phyloP scores from a whole-genome alignment of 768 basidiomycete species.

The Suillus alpinus region DNA sequence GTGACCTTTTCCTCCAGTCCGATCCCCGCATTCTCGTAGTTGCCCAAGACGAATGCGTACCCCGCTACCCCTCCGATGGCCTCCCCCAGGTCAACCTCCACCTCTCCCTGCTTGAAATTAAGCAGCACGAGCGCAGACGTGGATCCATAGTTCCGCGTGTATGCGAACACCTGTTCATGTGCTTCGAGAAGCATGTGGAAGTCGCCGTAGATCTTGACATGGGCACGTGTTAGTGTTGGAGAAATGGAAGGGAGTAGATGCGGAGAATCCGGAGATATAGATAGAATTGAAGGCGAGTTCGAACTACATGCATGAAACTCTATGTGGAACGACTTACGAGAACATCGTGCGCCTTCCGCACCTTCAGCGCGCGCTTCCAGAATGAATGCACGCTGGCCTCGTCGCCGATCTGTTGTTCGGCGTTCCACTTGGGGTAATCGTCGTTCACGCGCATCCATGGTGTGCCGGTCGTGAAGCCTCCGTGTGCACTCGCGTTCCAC shows the following conservation, averaged over 20 bases:
- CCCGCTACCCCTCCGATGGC: conserved; percentile 5
- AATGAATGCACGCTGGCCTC: conserved; percentile 55
- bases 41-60: conserved; percentile 21
- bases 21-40: conserved; percentile 15
- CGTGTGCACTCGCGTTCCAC: conserved; percentile 57
- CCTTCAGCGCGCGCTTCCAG: conserved; percentile 52
- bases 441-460: conserved; percentile 80
- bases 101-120: conserved; percentile 40
- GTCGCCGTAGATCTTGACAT: conserved; percentile 54
- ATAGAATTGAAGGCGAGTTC: background rate
- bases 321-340: background rate
- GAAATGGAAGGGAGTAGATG: background rate
- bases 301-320: background rate
- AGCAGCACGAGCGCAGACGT: conserved; percentile 40
- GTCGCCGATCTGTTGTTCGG: conserved; percentile 43
- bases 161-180: conserved; percentile 55
- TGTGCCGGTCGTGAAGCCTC: conserved; percentile 60
- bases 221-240: background rate
- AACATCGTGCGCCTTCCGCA: conserved; percentile 42
- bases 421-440: conserved; percentile 63
- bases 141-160: conserved; percentile 39
- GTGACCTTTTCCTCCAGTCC: conserved; percentile 7
- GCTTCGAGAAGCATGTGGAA: conserved; percentile 47
- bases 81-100: conserved; percentile 12
- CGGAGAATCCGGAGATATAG: background rate